Percentiles rank a stretch among this genome's conserved stretches.
These are phyloP conservation scores for Botrytis aclada DNA, from an alignment of 2,329 filamentous ascomycete genomes.

Conservation along the genomic window DNA sequence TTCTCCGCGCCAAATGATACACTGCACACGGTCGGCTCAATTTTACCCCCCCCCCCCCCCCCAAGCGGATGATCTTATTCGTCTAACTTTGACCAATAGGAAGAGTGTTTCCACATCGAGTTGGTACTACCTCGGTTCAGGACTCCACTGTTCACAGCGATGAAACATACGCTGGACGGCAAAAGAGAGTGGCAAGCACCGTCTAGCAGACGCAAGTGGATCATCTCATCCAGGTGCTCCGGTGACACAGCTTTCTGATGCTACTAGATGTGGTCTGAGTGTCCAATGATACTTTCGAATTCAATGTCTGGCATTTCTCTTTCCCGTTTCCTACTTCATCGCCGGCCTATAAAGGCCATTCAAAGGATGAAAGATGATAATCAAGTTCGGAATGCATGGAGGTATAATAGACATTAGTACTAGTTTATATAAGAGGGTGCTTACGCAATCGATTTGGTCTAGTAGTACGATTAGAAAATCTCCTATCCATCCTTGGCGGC, in stretches of 20 bases:
- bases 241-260: slow-evolving; percentile 1
- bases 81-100: background rate
- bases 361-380: background rate
- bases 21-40: slow-evolving; percentile 1
- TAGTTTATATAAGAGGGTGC: background rate
- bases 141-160: slow-evolving; percentile 13
- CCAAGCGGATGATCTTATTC: background rate
- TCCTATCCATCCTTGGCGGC: slow-evolving; percentile 25
- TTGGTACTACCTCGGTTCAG: background rate
- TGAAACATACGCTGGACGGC: slow-evolving; percentile 19
- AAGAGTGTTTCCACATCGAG: slow-evolving; percentile 3
- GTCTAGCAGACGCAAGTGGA: slow-evolving; percentile 16
- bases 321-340: background rate
- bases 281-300: slow-evolving; percentile 9
- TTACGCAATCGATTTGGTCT: background rate
- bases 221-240: background rate
- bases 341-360: background rate
- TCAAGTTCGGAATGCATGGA: background rate
- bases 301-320: background rate
- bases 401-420: background rate
- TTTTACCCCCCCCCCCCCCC: too few species aligned
- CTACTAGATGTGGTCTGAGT: background rate
- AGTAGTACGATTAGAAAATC: slow-evolving; percentile 8
- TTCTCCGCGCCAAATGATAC: slow-evolving; percentile 14
- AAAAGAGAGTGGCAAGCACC: slow-evolving; percentile 1